Percentiles rank a stretch among this genome's conserved stretches.
These are phyloP conservation scores for Suillus alpinus DNA, from an alignment of 768 basidiomycete genomes.

Conservation along the genomic window DNA sequence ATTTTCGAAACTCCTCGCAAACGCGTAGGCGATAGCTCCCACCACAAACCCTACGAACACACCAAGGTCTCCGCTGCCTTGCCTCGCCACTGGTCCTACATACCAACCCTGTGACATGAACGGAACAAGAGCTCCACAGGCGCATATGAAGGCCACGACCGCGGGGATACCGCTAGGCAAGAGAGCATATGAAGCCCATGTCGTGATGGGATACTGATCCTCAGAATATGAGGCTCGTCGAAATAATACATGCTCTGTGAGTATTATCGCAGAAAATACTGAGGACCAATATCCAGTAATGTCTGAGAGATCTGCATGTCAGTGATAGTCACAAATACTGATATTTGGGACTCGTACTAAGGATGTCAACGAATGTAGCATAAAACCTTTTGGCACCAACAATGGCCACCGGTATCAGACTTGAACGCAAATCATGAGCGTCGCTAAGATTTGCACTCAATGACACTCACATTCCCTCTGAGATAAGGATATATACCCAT, in stretches of 20 bases:
- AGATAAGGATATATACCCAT: slow-evolving; percentile 44
- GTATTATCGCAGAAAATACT: slow-evolving; percentile 35
- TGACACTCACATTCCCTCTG: slow-evolving; percentile 39
- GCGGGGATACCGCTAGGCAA: slow-evolving; percentile 45
- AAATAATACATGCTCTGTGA: slow-evolving; percentile 45
- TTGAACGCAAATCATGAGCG: slow-evolving; percentile 13
- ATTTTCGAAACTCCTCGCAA: slow-evolving; percentile 28
- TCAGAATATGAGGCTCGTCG: slow-evolving; percentile 30
- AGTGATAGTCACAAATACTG: background rate
- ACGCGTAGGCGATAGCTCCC: slow-evolving; percentile 30
- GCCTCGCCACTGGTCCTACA: slow-evolving; percentile 44
- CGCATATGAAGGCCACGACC: slow-evolving; percentile 38
- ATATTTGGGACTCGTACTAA: slow-evolving; percentile 25
- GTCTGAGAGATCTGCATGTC: slow-evolving; percentile 15
- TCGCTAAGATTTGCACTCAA: background rate
- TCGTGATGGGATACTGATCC: slow-evolving; percentile 32
- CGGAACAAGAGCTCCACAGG: slow-evolving; percentile 38
- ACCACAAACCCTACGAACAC: slow-evolving; percentile 39
- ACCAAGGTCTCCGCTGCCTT: slow-evolving; percentile 47
- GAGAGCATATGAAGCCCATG: slow-evolving; percentile 33
- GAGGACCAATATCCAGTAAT: slow-evolving; percentile 46
- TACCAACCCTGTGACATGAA: slow-evolving; percentile 56
- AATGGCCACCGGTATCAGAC: slow-evolving; percentile 46
- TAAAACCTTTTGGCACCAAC: slow-evolving; percentile 45
- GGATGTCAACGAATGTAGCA: slow-evolving; percentile 40